Percentiles rank a stretch among this genome's conserved stretches.
Conservation (phyloP, 2,329 filamentous ascomycete species). For the Xylariales sp. region DNA sequence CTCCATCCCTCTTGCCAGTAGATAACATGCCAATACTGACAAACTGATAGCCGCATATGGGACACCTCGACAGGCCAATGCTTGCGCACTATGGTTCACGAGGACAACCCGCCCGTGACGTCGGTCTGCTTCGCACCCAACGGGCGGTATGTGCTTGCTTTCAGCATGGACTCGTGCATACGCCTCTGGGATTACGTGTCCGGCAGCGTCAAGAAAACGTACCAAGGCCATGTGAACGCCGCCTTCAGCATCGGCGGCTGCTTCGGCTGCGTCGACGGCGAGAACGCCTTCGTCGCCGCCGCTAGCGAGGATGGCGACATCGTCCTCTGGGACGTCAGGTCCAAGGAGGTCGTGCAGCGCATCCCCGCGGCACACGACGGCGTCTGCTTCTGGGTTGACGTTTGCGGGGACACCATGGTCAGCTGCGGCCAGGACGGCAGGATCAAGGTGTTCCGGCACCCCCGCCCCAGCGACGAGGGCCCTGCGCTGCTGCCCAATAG, state of each 20-base stretch:
- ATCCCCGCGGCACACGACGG: conserved; percentile 47
- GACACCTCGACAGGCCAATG: conserved; percentile 94
- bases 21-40: no score
- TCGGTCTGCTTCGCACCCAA: conserved; percentile 92
- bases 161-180: conserved; percentile 84
- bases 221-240: conserved; percentile 84
- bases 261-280: conserved; percentile 63
- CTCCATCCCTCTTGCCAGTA: no score
- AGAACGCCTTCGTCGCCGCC: conserved; percentile 62
- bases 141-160: conserved; percentile 87
- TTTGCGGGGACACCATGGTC: conserved; percentile 51
- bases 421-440: conserved; percentile 52
- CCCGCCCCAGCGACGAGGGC: conserved; percentile 9
- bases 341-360: conserved; percentile 75
- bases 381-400: conserved; percentile 64
- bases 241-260: conserved; percentile 81
- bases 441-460: conserved; percentile 44
- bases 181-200: conserved; percentile 94
- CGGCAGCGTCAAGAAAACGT: conserved; percentile 91
- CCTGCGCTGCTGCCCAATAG: not conserved
- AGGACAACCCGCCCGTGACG: conserved; percentile 88
- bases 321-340: conserved; percentile 85
- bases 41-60: conserved; percentile 69
- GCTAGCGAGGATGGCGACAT: conserved; percentile 86
- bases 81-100: conserved; percentile 88